phyloP scores from a whole-genome alignment of 257 asterid genomes.

The Gentiana straminea region DNA sequence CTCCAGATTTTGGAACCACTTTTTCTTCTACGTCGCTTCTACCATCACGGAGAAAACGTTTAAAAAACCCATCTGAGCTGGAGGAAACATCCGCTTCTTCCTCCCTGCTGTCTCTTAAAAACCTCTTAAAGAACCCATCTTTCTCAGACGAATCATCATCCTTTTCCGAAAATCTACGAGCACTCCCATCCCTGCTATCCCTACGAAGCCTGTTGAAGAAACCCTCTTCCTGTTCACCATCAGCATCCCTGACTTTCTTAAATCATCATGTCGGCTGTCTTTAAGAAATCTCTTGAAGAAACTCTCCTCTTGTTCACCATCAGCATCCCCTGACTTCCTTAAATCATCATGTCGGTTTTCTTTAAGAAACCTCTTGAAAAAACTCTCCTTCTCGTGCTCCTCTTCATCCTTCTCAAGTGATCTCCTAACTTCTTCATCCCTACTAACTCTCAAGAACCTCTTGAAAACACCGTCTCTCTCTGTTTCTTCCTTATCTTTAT shows the following conservation, averaged over 20 bases:
- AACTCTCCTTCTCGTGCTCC: conserved; percentile 57
- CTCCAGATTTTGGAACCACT: conserved; percentile 36
- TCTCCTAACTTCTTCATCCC: conserved; percentile 65
- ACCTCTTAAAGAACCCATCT: conserved; percentile 69
- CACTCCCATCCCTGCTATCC: conserved; percentile 53
- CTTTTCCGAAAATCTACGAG: conserved; percentile 46
- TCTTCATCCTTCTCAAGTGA: conserved; percentile 45
- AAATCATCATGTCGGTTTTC: conserved; percentile 71
- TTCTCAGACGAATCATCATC: conserved; percentile 58
- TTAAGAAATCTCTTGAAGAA: conserved; percentile 51
- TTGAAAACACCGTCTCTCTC: conserved; percentile 72
- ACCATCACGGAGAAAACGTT: conserved; percentile 50
- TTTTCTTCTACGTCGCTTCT: conserved; percentile 59
- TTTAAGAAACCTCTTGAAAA: conserved; percentile 49
- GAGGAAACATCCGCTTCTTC: conserved; percentile 27
- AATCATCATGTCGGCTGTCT: conserved; percentile 73
- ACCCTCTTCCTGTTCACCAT: conserved; percentile 51
- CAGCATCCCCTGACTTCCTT: conserved; percentile 47
- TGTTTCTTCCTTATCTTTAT: conserved; percentile 59
- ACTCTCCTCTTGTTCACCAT: conserved; percentile 52
- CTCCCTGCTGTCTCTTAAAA: conserved; percentile 22
- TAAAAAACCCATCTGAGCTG: conserved; percentile 34
- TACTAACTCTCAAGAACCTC: conserved; percentile 69
- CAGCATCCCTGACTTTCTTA: conserved; percentile 47
- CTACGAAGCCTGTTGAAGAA: conserved; percentile 63